phyloP scores from a whole-genome alignment of 352 stramenopile genomes.

The Phytophthora litchii region DNA sequence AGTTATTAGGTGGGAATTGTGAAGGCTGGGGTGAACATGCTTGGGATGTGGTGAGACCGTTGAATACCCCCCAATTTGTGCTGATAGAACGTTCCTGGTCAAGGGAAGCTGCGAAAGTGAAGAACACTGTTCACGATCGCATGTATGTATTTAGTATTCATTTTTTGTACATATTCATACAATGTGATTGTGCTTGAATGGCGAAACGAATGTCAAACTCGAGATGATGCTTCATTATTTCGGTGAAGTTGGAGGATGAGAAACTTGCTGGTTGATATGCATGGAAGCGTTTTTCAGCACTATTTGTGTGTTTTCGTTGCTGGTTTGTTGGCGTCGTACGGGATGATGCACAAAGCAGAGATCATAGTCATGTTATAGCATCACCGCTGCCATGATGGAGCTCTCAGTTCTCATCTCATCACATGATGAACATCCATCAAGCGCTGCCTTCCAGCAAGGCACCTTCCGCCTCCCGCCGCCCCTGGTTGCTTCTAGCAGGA shows the following conservation, averaged over 20 bases:
- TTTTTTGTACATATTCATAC: neutral
- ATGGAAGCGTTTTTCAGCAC: constrained; percentile 5
- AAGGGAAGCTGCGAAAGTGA: constrained; percentile 13
- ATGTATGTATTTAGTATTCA: constrained; percentile 4
- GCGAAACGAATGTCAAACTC: constrained; percentile 12
- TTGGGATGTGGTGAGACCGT: constrained; percentile 5
- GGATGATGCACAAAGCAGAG: constrained; percentile 13
- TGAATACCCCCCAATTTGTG: neutral
- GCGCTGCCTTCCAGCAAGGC: constrained; percentile 3
- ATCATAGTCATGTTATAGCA: neutral
- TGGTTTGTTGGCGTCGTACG: constrained; percentile 9
- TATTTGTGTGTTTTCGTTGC: constrained; percentile 30
- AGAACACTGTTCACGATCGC: constrained; percentile 4
- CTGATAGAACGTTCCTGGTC: constrained; percentile 19
- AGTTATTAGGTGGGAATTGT: too few relatives aligned
- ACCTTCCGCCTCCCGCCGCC: constrained; percentile 8
- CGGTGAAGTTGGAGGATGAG: neutral
- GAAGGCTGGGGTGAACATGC: neutral
- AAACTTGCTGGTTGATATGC: neutral
- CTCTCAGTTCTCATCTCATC: constrained; percentile 39
- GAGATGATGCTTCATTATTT: neutral
- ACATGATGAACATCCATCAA: constrained; percentile 29
- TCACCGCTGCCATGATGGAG: neutral
- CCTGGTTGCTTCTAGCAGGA: constrained; percentile 22
- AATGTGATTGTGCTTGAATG: neutral